phyloP scores from a whole-genome alignment of 106 monocot genomes.

The Apostasia ramifera region DNA sequence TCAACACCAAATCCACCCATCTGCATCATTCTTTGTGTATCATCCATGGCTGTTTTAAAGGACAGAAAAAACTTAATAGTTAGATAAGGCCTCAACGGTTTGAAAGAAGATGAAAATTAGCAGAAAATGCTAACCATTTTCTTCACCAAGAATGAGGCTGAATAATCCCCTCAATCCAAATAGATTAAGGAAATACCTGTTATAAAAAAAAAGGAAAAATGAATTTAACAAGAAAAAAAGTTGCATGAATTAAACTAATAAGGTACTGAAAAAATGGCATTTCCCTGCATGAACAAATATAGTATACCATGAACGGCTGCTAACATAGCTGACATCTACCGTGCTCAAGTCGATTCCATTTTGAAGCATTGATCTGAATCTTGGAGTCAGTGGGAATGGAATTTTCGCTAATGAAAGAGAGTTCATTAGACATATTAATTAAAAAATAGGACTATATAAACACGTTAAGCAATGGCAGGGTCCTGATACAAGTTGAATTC shows the following conservation, averaged over 20 bases:
- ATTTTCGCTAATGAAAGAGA: constrained; percentile 55
- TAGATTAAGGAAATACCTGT: constrained; percentile 94
- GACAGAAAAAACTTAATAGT: neutral
- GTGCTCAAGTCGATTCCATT: constrained; percentile 99
- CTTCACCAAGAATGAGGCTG: constrained; percentile 96
- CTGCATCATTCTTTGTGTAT: constrained; percentile 97
- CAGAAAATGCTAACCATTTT: constrained; percentile 63
- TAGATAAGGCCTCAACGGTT: constrained; percentile 2
- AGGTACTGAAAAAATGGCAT: neutral
- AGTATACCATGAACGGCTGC: constrained; percentile 94
- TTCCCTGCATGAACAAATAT: neutral
- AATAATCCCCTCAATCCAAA: constrained; percentile 97
- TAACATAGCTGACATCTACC: constrained; percentile 99
- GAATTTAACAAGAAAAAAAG: neutral
- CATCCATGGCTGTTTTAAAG: constrained; percentile 71
- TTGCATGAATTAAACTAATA: neutral
- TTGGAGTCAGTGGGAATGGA: constrained; percentile 89
- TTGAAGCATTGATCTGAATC: constrained; percentile 95
- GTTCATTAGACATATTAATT: neutral
- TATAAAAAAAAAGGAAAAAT: constrained; percentile 5
- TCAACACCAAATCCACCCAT: constrained; percentile 96
- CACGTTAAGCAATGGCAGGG: neutral
- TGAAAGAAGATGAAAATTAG: neutral
- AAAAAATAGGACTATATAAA: neutral
- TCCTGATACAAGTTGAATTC: neutral